phyloP scores from a whole-genome alignment of 805 yeast species.

The Candida nanaspora region DNA sequence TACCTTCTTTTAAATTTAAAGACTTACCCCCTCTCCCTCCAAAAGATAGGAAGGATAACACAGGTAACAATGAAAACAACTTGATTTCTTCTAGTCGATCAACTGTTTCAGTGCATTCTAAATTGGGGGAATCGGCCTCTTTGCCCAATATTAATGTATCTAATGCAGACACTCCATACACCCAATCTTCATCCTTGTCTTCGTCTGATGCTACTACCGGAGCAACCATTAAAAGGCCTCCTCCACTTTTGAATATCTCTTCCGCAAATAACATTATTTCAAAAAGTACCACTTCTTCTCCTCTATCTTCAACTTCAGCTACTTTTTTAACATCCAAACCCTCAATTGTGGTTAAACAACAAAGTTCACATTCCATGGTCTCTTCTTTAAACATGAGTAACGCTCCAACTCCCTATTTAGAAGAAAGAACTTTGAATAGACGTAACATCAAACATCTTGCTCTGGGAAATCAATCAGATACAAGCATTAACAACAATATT shows the following conservation, averaged over 20 bases:
- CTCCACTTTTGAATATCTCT: slow-evolving; percentile 6
- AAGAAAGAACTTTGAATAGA: slow-evolving; percentile 41
- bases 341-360: slow-evolving; percentile 3
- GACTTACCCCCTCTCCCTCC: slow-evolving; percentile 15
- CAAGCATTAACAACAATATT: background rate
- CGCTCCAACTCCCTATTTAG: slow-evolving; percentile 14
- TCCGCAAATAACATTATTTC: background rate
- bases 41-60: background rate
- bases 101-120: background rate
- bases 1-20: slow-evolving; percentile 8
- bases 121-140: background rate
- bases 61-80: background rate
- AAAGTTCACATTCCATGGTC: slow-evolving; percentile 1
- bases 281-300: background rate
- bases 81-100: no score
- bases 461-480: slow-evolving; percentile 18
- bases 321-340: slow-evolving; percentile 1
- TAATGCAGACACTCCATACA: background rate
- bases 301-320: background rate
- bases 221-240: slow-evolving; percentile 4
- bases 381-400: slow-evolving; percentile 3
- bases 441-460: slow-evolving; percentile 53
- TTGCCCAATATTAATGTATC: background rate
- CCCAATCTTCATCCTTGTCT: background rate
- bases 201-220: background rate